A percentile compares a stretch with the other conserved stretches of the same genome.
Evolutionary conservation across 2,329 filamentous ascomycete species (phyloP).

Genomic region (Juglanconis oblonga): DNA sequence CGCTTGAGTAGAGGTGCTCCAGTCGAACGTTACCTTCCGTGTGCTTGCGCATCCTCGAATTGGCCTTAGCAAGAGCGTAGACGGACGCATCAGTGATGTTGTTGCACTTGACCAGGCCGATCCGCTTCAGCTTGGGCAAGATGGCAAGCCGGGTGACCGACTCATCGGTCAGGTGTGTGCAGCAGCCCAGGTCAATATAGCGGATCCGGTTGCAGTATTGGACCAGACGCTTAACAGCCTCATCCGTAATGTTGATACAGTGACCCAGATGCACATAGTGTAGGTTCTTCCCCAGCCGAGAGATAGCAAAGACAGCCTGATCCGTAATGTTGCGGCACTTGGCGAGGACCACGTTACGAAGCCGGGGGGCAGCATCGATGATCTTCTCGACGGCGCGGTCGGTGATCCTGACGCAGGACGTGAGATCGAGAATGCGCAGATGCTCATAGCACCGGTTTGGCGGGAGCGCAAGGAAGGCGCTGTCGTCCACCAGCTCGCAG

Average conservation of each 20-base stretch:
- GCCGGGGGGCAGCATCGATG: constrained; percentile 77
- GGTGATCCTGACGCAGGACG: constrained; percentile 78
- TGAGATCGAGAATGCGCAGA: constrained; percentile 89
- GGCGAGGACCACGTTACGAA: constrained; percentile 89
- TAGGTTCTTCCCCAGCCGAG: constrained; percentile 87
- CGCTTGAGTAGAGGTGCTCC: constrained; percentile 52
- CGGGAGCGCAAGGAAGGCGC: constrained; percentile 81
- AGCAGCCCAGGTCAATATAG: constrained; percentile 98
- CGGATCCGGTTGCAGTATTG: constrained; percentile 87
- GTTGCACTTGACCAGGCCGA: constrained; percentile 91
- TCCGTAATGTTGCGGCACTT: constrained; percentile 96
- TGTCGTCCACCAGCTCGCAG: constrained; percentile 80
- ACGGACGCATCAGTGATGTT: constrained; percentile 90
- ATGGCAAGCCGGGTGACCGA: constrained; percentile 82
- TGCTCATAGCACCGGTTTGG: constrained; percentile 72
- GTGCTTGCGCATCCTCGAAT: constrained; percentile 48
- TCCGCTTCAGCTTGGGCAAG: constrained; percentile 89
- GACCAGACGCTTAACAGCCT: constrained; percentile 80
- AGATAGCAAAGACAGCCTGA: constrained; percentile 80
- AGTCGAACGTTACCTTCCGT: constrained; percentile 46
- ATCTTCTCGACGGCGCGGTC: constrained; percentile 88
- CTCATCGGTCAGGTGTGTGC: constrained; percentile 78
- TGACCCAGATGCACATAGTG: constrained; percentile 97
- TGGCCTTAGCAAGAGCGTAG: constrained; percentile 73
- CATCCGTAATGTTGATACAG: constrained; percentile 86